Evolutionary conservation across 2,329 filamentous ascomycete species (phyloP), one percentile per base, ranked within the genome.

Genomic region (Lojkania enalia): DNA sequence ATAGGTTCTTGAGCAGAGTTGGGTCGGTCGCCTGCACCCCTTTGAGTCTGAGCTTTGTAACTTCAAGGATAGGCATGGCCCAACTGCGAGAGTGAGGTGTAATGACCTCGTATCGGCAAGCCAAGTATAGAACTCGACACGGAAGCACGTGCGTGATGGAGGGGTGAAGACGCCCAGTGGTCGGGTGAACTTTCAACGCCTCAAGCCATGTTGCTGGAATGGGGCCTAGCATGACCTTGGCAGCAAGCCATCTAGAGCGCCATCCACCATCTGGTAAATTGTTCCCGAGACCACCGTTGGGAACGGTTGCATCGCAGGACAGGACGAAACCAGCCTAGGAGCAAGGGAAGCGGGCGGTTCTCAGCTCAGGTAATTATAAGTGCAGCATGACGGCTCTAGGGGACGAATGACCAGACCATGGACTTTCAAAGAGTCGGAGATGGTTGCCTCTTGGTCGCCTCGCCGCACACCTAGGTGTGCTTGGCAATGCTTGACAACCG

Each of bases 21-120:
- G 52, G 48, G 43, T 61, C 55, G 36, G 48, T 20, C 13, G 49
- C 57, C 15, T 46, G 25, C 25, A 60, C 31, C 20, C 53, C 57
- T 35, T 52, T 60, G 40, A 61, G 44, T 37, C 54, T 57, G 15
- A 67, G 51, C 46, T 63, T 59, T 35, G 57, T 63, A 19, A 61
- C 49, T 40, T 67, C 58, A 39, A 64, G 50, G 19, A 63, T 54
- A 25, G 58, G 48, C 64, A 65, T 64, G 47, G 23, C 52, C 37
- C 33, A 53, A 39, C 41, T 35, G 42, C 31, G 35, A 15, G 32
- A 44, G 48, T 46, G 44, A 44, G 41, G 53, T 27, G 37, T 51
- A 20, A 46, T 46, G 25, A 43, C 39, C 47, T 58, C 54, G 59
- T 62, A 56, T 58, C 41, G 47, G 30, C 33, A 25, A 13, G 37